A percentile compares a stretch with the other conserved stretches of the same genome.
Evolutionary conservation across 2,329 filamentous ascomycete genomes (phyloP).

Genomic region (Neonectria ditissima): DNA sequence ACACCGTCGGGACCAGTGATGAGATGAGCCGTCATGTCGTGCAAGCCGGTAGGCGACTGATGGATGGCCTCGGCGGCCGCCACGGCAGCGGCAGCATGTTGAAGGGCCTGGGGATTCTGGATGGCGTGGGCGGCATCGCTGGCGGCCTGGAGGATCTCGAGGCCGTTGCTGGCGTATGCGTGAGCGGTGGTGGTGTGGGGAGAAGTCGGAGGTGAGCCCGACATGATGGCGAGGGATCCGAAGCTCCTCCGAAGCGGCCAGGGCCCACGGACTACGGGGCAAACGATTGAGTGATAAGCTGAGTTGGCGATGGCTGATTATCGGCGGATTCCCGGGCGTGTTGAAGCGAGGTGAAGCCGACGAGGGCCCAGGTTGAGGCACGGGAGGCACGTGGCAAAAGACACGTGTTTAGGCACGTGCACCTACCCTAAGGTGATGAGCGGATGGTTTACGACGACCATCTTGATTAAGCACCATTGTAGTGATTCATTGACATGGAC

Average conservation of each 20-base stretch:
- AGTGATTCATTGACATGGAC: too few species aligned
- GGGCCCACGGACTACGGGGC: conserved; percentile 35
- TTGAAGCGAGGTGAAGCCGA: conserved; percentile 57
- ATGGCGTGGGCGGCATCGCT: conserved; percentile 58
- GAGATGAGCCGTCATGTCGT: conserved; percentile 43
- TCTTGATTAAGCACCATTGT: too few species aligned
- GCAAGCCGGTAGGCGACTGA: conserved; percentile 36
- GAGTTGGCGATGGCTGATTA: conserved; percentile 55
- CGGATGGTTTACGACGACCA: too few species aligned
- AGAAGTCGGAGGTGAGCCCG: conserved; percentile 43
- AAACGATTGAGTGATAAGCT: conserved; percentile 31
- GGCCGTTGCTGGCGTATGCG: conserved; percentile 59
- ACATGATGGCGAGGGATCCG: conserved; percentile 37
- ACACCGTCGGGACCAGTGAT: conserved; percentile 38
- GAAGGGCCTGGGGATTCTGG: conserved; percentile 52
- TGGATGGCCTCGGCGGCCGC: conserved; percentile 48
- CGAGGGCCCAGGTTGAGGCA: conserved; percentile 33
- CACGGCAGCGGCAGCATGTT: conserved; percentile 54
- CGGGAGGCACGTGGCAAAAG: conserved; percentile 17
- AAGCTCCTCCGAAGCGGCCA: conserved; percentile 24
- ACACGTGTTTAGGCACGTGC: too few species aligned
- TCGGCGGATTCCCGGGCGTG: conserved; percentile 57
- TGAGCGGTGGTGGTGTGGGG: conserved; percentile 51
- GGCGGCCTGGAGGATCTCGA: conserved; percentile 60
- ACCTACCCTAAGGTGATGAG: too few species aligned